Evolutionary conservation across 192 early-diverging fungal genomes (phyloP).

Genomic region (Coemansia furcata): DNA sequence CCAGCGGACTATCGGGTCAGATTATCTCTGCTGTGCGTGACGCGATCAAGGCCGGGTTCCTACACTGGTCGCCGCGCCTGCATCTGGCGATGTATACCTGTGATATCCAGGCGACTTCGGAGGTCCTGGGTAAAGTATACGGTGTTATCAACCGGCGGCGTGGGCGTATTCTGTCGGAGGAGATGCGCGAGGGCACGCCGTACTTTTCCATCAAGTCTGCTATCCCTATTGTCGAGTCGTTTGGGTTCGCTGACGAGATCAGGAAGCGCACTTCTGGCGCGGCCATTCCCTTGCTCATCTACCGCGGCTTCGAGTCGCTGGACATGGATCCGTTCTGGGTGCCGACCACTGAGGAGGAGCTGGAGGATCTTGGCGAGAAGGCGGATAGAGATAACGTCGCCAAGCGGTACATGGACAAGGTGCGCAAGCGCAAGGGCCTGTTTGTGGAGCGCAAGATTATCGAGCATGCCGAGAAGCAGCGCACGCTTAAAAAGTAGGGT

Average conservation of each 20-base stretch:
- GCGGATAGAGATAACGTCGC: slow-evolving; percentile 95
- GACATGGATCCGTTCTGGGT: slow-evolving; percentile 99
- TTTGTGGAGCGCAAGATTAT: slow-evolving; percentile 91
- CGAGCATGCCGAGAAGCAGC: slow-evolving; percentile 81
- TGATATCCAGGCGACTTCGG: slow-evolving; percentile 93
- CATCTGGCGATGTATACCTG: slow-evolving; percentile 95
- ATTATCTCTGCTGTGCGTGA: slow-evolving; percentile 86
- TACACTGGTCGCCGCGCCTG: slow-evolving; percentile 94
- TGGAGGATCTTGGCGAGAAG: slow-evolving; percentile 98
- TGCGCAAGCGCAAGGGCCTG: slow-evolving; percentile 92
- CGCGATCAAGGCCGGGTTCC: slow-evolving; percentile 76
- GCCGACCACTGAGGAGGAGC: slow-evolving; percentile 93
- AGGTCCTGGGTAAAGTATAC: slow-evolving; percentile 94
- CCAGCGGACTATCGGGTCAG: slow-evolving; percentile 62
- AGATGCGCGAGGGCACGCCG: slow-evolving; percentile 96
- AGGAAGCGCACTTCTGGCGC: slow-evolving; percentile 94
- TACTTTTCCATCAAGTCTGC: slow-evolving; percentile 87
- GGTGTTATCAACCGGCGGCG: slow-evolving; percentile 86
- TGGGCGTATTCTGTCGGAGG: slow-evolving; percentile 92
- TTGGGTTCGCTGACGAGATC: slow-evolving; percentile 99
- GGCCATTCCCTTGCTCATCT: slow-evolving; percentile 93
- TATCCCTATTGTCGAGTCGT: slow-evolving; percentile 94
- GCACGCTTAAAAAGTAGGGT: slow-evolving; percentile 61
- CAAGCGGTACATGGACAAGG: slow-evolving; percentile 94
- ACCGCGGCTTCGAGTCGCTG: slow-evolving; percentile 89